Evolutionary conservation across 441 rosid genomes (phyloP).

Genomic region (Iberis amara): DNA sequence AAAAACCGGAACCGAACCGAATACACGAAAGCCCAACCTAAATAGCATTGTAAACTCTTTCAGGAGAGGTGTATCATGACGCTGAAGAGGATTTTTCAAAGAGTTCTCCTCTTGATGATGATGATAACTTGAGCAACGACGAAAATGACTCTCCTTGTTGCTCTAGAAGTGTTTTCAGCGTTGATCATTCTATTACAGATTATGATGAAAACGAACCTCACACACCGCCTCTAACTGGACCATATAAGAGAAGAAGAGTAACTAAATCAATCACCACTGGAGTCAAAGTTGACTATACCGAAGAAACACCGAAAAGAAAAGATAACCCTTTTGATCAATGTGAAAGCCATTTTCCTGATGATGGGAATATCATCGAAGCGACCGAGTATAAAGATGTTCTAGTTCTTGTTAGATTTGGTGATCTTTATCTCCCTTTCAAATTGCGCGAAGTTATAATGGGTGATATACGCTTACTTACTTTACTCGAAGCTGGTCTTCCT

Average conservation of each 20-base stretch:
- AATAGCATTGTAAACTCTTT: slow-evolving; percentile 21
- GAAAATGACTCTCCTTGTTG: slow-evolving; percentile 40
- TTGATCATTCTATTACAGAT: slow-evolving; percentile 30
- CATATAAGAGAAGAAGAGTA: slow-evolving; percentile 72
- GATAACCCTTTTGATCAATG: slow-evolving; percentile 35
- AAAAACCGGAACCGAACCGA: no score
- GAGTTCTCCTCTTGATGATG: slow-evolving; percentile 36
- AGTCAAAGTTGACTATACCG: slow-evolving; percentile 54
- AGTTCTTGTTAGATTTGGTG: slow-evolving; percentile 70
- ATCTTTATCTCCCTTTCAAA: slow-evolving; percentile 74
- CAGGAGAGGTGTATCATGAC: slow-evolving; percentile 81
- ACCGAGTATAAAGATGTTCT: slow-evolving; percentile 60
- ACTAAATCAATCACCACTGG: slow-evolving; percentile 35
- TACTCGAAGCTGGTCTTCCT: slow-evolving; percentile 93
- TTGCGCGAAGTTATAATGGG: slow-evolving; percentile 64
- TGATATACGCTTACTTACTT: slow-evolving; percentile 71
- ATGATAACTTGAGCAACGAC: slow-evolving; percentile 27
- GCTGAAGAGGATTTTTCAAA: slow-evolving; percentile 52
- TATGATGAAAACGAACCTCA: slow-evolving; percentile 36
- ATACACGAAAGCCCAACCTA: no score
- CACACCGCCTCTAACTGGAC: slow-evolving; percentile 66
- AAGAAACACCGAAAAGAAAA: slow-evolving; percentile 47
- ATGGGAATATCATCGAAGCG: slow-evolving; percentile 44
- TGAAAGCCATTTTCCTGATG: slow-evolving; percentile 36
- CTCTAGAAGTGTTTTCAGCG: slow-evolving; percentile 38